These are phyloP conservation scores for Penicillium sp. DNA, from an alignment of 2,329 filamentous ascomycete species.

Conservation along the genomic window DNA sequence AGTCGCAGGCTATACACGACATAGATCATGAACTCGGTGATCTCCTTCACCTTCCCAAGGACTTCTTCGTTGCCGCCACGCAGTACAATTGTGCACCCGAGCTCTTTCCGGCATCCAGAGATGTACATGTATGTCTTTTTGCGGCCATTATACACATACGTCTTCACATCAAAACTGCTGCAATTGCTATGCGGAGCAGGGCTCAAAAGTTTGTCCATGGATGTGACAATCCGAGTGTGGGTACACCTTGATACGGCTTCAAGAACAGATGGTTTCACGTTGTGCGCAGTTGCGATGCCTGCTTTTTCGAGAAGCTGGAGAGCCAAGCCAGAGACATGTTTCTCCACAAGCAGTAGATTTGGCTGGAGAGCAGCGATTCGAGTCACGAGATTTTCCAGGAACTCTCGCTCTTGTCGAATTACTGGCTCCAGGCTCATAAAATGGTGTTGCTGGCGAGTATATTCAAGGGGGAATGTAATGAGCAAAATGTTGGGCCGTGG, in stretches of 20 bases:
- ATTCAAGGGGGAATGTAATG: conserved; percentile 92
- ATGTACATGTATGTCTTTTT: conserved; percentile 97
- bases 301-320: conserved; percentile 81
- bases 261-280: conserved; percentile 92
- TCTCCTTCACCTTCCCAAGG: conserved; percentile 76
- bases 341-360: conserved; percentile 83
- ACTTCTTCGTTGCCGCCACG: conserved; percentile 69
- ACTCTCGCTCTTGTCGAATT: conserved; percentile 94
- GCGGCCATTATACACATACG: conserved; percentile 75
- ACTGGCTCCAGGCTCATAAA: conserved; percentile 98
- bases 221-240: conserved; percentile 87
- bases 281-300: conserved; percentile 88
- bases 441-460: conserved; percentile 84
- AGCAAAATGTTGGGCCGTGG: conserved; percentile 80
- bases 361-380: conserved; percentile 82
- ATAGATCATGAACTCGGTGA: conserved; percentile 98
- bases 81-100: conserved; percentile 91
- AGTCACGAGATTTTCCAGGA: conserved; percentile 82
- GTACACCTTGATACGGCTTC: conserved; percentile 91
- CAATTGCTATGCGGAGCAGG: conserved; percentile 71
- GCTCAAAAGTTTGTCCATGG: conserved; percentile 84
- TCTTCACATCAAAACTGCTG: conserved; percentile 88
- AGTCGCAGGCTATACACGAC: conserved; percentile 97
- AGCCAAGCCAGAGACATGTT: conserved; percentile 85
- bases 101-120: conserved; percentile 79